Conservation (phyloP, 2,329 filamentous ascomycete genomes). For the Coniella lustricola region DNA sequence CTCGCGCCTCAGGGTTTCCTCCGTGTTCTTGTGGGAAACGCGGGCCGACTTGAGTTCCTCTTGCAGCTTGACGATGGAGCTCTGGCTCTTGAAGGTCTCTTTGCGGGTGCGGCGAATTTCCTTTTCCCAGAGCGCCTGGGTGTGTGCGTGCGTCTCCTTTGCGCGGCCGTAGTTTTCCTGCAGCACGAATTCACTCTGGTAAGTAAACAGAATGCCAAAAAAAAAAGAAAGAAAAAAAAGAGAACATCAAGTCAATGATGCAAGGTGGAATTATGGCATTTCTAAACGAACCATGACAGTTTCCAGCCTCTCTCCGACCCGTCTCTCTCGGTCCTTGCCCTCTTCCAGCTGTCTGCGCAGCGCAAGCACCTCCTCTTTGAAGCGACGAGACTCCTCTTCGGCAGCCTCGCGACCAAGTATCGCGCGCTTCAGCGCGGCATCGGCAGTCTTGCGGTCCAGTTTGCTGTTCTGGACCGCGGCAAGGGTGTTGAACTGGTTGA, state of each 20-base stretch:
- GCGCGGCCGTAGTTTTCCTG: constrained; percentile 64
- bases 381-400: constrained; percentile 58
- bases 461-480: constrained; percentile 50
- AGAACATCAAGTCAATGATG: no score
- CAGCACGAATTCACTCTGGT: background rate
- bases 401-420: constrained; percentile 65
- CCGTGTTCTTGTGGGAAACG: constrained; percentile 43
- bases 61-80: constrained; percentile 61
- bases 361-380: constrained; percentile 52
- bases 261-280: no score
- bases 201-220: no score
- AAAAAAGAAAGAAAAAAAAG: no score
- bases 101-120: constrained; percentile 64
- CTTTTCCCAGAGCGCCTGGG: constrained; percentile 64
- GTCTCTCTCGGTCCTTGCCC: constrained; percentile 57
- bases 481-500: constrained; percentile 66
- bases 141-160: constrained; percentile 63
- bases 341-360: constrained; percentile 57
- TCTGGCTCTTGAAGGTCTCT: constrained; percentile 70
- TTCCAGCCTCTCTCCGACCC: constrained; percentile 60
- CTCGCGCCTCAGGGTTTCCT: constrained; percentile 56
- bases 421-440: constrained; percentile 59
- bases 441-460: constrained; percentile 56
- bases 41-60: constrained; percentile 63
- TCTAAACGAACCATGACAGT: constrained; percentile 55